A percentile compares a stretch with the other conserved stretches of the same genome.
Conservation (phyloP, 179 eudicot genomes). For the Heliamphora pulchella region DNA sequence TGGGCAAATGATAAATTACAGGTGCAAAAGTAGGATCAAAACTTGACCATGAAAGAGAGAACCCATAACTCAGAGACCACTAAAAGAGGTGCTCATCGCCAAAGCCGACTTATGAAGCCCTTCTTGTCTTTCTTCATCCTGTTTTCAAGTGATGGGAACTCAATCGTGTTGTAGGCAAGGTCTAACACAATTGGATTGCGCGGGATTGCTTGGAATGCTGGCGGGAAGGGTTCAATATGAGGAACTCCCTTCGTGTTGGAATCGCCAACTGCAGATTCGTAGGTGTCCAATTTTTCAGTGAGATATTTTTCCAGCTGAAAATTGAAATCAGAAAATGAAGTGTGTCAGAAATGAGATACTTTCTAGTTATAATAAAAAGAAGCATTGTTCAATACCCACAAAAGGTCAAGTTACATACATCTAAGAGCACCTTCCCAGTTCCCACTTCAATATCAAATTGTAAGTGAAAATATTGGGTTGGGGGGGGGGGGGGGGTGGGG, state of each 20-base stretch:
- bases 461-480: too few relatives aligned
- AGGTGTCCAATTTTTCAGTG: conserved; percentile 62
- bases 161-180: conserved; percentile 65
- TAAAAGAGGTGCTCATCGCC: conserved; percentile 38
- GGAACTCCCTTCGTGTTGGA: conserved; percentile 53
- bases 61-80: background rate
- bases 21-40: background rate
- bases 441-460: background rate
- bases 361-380: background rate
- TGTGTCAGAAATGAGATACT: background rate
- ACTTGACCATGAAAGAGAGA: background rate
- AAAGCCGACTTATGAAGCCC: conserved; percentile 63
- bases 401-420: background rate
- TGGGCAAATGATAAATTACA: background rate
- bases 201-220: conserved; percentile 61
- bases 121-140: conserved; percentile 73
- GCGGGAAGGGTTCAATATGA: conserved; percentile 70
- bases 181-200: conserved; percentile 80
- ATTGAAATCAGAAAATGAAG: background rate
- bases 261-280: conserved; percentile 75
- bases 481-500: background rate
- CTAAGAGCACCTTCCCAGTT: background rate
- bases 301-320: conserved; percentile 59
- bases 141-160: conserved; percentile 80
- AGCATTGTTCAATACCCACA: background rate